Base-by-base conservation (phyloP, 345 rosid species). In the Camelina neglecta region DNA sequence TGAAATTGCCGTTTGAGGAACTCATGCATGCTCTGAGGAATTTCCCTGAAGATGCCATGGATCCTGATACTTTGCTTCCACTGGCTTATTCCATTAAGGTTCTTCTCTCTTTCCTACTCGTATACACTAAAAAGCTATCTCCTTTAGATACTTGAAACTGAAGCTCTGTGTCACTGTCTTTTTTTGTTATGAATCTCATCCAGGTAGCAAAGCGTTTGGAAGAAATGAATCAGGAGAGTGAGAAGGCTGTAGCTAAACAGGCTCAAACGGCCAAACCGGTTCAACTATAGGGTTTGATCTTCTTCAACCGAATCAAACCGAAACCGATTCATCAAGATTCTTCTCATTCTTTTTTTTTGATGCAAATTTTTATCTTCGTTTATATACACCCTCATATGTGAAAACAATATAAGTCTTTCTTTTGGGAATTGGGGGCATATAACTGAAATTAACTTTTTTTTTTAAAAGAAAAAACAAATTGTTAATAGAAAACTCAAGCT, bases 51-150 rank as follows among this genome's bases (percentile, higher is more conserved):
- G 88, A 93, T 78, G 96, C 94, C 11, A 88, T 93, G 94, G 83
- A 93, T 82, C 98, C 99, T 16, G 94, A 96, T 84, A 80, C 79
- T 10, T 81, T 96, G 80, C 81, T 96, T 50, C 99, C 99, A 7
- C 66, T 93, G 89, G 97, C 98, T 60, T 88, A 88, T 75, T 88
- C 98, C 38, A 86, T 91, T 75, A 96, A 93, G 99, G 97, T 89
- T 72, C 77, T 67, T 35, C 15, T 6, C 71, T 77, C 16, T 56
- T 15, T 69, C 24, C 33, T 21, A 38, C 69, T n/a, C 65, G 33
- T 26, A 26, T 26, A 29, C 31, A 16, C 44, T 48, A 23, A 23
- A 24, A 65, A 23, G 50, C 72, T 45, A 16, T 54, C 26, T 57
- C 11, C 18, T 24, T 41, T 41, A 62, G 45, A 50, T 48, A 16